These are phyloP conservation scores for Dryas integrifolia DNA, from an alignment of 331 rosid genomes.

Conservation along the genomic window DNA sequence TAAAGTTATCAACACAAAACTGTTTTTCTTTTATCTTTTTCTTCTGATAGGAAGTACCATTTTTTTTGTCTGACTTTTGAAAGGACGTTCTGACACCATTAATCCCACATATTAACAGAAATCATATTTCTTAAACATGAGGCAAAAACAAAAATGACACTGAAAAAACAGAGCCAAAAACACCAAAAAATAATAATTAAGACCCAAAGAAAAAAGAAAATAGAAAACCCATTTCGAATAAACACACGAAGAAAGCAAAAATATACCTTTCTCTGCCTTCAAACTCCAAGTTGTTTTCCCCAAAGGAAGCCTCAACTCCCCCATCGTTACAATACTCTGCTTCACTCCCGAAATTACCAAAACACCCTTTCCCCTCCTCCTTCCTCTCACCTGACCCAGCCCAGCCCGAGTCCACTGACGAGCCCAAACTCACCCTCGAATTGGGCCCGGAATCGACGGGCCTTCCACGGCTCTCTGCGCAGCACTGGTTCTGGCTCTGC, in stretches of 20 bases:
- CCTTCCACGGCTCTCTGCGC: slow-evolving; percentile 24
- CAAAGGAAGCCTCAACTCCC: slow-evolving; percentile 49
- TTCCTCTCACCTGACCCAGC: slow-evolving; percentile 7
- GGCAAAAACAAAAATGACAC: neutral
- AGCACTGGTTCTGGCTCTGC: slow-evolving; percentile 14
- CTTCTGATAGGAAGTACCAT: too few species aligned
- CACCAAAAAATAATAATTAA: neutral
- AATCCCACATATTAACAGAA: neutral
- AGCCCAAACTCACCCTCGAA: slow-evolving; percentile 31
- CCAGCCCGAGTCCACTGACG: slow-evolving; percentile 26
- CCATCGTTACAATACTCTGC: slow-evolving; percentile 33
- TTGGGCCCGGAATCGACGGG: slow-evolving; percentile 9
- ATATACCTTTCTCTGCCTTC: slow-evolving; percentile 55
- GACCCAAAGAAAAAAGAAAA: neutral
- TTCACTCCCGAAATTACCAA: slow-evolving; percentile 4
- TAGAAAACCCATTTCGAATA: neutral
- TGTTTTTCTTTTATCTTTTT: neutral
- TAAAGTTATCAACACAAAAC: neutral
- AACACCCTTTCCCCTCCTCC: slow-evolving; percentile 20
- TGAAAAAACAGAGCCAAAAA: neutral
- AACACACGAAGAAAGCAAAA: neutral
- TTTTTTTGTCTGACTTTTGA: too few species aligned
- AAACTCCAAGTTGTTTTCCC: slow-evolving; percentile 50
- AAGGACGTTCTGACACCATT: neutral
- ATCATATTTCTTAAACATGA: neutral